These are phyloP conservation scores for Lotus japonicus DNA, from an alignment of 306 rosid species.

Conservation along the genomic window DNA sequence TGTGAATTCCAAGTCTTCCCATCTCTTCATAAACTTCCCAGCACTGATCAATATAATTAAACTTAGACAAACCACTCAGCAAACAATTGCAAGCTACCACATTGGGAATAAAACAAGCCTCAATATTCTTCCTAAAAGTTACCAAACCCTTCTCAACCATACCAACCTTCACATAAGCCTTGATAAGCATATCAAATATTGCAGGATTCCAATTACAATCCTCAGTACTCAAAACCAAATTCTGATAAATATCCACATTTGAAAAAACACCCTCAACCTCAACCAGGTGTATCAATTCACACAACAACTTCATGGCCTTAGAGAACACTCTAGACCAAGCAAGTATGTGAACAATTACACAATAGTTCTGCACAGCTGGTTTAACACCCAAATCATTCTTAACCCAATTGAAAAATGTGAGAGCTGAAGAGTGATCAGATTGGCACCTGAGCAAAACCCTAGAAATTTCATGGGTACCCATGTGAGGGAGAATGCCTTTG, in stretches of 20 bases:
- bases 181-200: constrained; percentile 65
- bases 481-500: constrained; percentile 50
- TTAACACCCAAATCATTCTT: constrained; percentile 48
- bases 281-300: constrained; percentile 49
- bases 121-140: constrained; percentile 49
- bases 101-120: constrained; percentile 58
- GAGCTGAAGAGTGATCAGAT: constrained; percentile 62
- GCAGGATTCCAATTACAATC: constrained; percentile 84
- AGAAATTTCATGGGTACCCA: constrained; percentile 63
- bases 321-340: constrained; percentile 55
- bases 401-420: constrained; percentile 66
- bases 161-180: constrained; percentile 70
- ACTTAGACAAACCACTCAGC: constrained; percentile 53
- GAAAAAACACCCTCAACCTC: constrained; percentile 20
- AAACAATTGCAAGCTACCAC: constrained; percentile 64
- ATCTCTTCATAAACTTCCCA: constrained; percentile 87
- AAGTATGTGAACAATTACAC: constrained; percentile 52
- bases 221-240: constrained; percentile 40
- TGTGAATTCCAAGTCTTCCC: constrained; percentile 73
- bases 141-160: constrained; percentile 56
- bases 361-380: constrained; percentile 51
- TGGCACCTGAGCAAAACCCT: constrained; percentile 76
- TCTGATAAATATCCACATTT: constrained; percentile 41
- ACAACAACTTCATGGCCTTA: constrained; percentile 54
- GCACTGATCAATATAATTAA: constrained; percentile 43